Percentiles rank a stretch among this genome's conserved stretches.
phyloP scores from a whole-genome alignment of 768 basidiomycete species.

The Agrocybe pediades region DNA sequence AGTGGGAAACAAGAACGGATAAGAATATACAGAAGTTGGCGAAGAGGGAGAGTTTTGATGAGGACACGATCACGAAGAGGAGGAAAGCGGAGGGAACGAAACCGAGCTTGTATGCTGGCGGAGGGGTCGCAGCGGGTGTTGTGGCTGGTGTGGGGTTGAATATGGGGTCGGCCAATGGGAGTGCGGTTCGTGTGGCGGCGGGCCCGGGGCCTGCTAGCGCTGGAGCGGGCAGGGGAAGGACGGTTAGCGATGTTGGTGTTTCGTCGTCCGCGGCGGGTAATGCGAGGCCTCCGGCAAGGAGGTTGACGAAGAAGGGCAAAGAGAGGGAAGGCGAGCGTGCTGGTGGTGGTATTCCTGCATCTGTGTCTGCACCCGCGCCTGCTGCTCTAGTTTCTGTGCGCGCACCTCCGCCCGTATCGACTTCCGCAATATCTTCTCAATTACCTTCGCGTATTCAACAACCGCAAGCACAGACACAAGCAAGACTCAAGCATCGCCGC shows the following conservation, averaged over 20 bases:
- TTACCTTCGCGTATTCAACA: neutral
- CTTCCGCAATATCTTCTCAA: neutral
- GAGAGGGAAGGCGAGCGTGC: neutral
- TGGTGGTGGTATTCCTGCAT: neutral
- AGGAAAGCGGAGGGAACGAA: slow-evolving; percentile 2
- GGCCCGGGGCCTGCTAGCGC: neutral
- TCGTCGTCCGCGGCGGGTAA: neutral
- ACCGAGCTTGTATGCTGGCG: slow-evolving; percentile 7
- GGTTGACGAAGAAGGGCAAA: slow-evolving; percentile 20
- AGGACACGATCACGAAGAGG: neutral
- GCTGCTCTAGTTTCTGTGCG: neutral
- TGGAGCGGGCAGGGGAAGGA: slow-evolving; percentile 5
- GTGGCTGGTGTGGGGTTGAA: slow-evolving; percentile 6
- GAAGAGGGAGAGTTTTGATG: slow-evolving; percentile 19
- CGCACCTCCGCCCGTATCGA: neutral
- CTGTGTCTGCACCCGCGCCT: neutral
- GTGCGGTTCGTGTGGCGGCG: neutral
- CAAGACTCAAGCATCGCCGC: slow-evolving; percentile 2
- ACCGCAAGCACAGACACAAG: neutral
- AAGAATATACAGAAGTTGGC: slow-evolving; percentile 22
- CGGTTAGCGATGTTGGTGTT: slow-evolving; percentile 17
- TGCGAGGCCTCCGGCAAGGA: slow-evolving; percentile 6
- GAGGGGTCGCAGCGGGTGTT: slow-evolving; percentile 7
- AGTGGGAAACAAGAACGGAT: slow-evolving; percentile 27
- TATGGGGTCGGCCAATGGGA: slow-evolving; percentile 10